These are phyloP conservation scores for Cyberlindnera xylosilytica DNA, from an alignment of 805 yeast species.

Conservation along the genomic window DNA sequence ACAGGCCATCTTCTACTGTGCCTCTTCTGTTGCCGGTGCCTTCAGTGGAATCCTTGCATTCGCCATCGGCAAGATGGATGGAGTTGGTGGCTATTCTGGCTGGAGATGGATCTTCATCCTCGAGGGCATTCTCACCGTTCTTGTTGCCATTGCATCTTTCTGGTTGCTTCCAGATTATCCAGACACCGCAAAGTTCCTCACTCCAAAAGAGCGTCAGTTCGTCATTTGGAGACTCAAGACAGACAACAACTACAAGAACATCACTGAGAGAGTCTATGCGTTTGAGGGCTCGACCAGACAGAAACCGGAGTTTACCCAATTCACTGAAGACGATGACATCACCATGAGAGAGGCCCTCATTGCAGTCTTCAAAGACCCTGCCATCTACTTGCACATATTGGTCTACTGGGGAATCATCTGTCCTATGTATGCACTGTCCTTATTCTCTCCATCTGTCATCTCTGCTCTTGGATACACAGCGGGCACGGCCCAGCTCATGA, in stretches of 20 bases:
- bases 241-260: slow-evolving; percentile 10
- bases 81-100: slow-evolving; percentile 14
- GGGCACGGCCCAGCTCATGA: slow-evolving; percentile 30
- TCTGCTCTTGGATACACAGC: slow-evolving; percentile 13
- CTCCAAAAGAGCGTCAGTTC: slow-evolving; percentile 16
- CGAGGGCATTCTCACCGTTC: slow-evolving; percentile 19
- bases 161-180: slow-evolving; percentile 22
- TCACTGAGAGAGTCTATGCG: slow-evolving; percentile 4
- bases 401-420: slow-evolving; percentile 16
- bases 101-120: slow-evolving; percentile 25
- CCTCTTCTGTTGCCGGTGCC: slow-evolving; percentile 22
- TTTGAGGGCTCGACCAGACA: slow-evolving; percentile 10
- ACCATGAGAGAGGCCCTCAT: slow-evolving; percentile 11
- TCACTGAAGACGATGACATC: slow-evolving; percentile 14
- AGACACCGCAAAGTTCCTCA: slow-evolving; percentile 18
- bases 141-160: slow-evolving; percentile 8
- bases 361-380: slow-evolving; percentile 13
- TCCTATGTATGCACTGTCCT: slow-evolving; percentile 18
- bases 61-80: slow-evolving; percentile 23
- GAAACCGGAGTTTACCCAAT: slow-evolving; percentile 9
- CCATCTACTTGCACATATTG: slow-evolving; percentile 12
- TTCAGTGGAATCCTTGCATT: slow-evolving; percentile 26
- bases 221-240: slow-evolving; percentile 14
- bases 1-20: slow-evolving; percentile 23
- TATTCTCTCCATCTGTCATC: slow-evolving; percentile 20